Conservation (phyloP, 2,329 filamentous ascomycete species). For the Diaporthe aspalathi region DNA sequence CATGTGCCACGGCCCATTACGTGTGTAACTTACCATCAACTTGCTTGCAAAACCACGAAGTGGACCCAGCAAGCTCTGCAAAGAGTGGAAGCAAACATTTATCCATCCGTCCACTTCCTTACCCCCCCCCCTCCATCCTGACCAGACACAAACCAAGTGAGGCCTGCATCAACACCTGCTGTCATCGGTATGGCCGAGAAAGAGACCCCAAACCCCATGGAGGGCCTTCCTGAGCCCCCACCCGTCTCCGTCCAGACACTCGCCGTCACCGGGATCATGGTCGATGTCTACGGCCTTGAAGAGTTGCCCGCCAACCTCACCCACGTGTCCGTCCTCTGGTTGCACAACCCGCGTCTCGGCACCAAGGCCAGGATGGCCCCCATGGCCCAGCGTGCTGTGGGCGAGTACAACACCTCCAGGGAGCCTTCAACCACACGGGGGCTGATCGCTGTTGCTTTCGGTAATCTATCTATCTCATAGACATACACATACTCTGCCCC, state of each 20-base stretch:
- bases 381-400: constrained; percentile 75
- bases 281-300: constrained; percentile 83
- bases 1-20: no score
- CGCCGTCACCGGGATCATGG: constrained; percentile 81
- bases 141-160: not conserved
- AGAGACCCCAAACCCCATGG: constrained; percentile 40
- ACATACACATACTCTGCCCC: not conserved
- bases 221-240: constrained; percentile 52
- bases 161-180: not conserved
- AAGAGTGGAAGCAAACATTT: not conserved
- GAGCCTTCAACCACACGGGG: constrained; percentile 57
- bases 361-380: constrained; percentile 79
- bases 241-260: constrained; percentile 73
- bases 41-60: no score
- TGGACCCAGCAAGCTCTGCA: not conserved
- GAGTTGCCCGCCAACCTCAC: constrained; percentile 70
- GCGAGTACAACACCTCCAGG: constrained; percentile 70
- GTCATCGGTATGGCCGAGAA: not conserved
- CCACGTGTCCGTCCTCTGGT: constrained; percentile 84
- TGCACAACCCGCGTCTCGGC: constrained; percentile 83
- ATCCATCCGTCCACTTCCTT: not conserved
- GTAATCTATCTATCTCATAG: not conserved
- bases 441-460: constrained; percentile 82
- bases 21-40: no score
- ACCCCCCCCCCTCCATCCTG: not conserved